Base-by-base conservation (phyloP, 129 eudicot species). In the Deinandra increscens region DNA sequence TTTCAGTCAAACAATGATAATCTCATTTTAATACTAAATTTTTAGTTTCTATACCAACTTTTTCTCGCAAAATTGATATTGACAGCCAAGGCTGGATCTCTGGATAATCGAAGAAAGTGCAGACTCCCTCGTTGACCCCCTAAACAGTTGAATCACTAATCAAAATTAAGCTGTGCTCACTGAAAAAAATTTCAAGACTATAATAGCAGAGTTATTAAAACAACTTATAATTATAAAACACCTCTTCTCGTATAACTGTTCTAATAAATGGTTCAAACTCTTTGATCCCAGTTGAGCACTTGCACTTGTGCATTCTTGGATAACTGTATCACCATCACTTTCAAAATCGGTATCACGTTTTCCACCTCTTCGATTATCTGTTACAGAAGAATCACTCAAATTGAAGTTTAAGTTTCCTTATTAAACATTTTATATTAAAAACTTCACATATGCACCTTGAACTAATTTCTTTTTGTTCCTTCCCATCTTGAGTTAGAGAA, bases 91-190 rank as follows among this genome's bases (percentile, higher is more conserved):
- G 43, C 64, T 78, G 46, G 22, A 73, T 60, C 64, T 72, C 76
- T 71, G 64, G 9, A 75, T 60, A 46, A 84, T 78, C 15, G 75
- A 78, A 66, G 86, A 71, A 51, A 84, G 75, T 14, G 86, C 86
- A 26, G 46, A 48, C 69, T 81, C 86, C 65, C 89, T 81, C 39
- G 68, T 56, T 0, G 81, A 71, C 54, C 79, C 84, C 78, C 86
- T 84, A 64, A 49, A 66, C 48, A 78, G 42, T 58, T 18, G 4
- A 9, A 50, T 29, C 55, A 66, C 3, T 36, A 60, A 44, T 10
- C 12, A 60, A 43, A 29, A 29, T 19, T 19, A 69, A 73, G 13
- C n/a, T n/a, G n/a, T n/a, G n/a, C 39, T 39, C 53, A 44, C 0
- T 1, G 29, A 31, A 55, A 60, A 55, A 31, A 56, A 37, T 6